These are phyloP conservation scores for Cicer bijugum DNA, from an alignment of 306 rosid species.

Conservation along the genomic window DNA sequence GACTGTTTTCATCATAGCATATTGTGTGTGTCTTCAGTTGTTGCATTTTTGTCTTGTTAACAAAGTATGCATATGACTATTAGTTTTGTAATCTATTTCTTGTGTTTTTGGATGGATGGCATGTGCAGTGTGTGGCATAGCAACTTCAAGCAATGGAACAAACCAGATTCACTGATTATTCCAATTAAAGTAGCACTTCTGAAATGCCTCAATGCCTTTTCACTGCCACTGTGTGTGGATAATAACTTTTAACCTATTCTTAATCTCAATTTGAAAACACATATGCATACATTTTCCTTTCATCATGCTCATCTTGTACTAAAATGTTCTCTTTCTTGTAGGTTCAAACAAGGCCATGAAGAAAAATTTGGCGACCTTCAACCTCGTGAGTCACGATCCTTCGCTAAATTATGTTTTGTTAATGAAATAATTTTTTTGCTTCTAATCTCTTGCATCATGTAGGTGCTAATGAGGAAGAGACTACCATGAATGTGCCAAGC, in stretches of 20 bases:
- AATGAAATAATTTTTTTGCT: constrained; percentile 7
- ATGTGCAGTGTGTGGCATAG: constrained; percentile 69
- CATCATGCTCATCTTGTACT: constrained; percentile 29
- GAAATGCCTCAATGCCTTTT: constrained; percentile 52
- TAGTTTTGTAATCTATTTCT: constrained; percentile 17
- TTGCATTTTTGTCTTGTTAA: not conserved
- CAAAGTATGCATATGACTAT: not conserved
- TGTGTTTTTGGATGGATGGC: constrained; percentile 44
- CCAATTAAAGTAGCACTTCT: constrained; percentile 55
- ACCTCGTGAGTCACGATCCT: constrained; percentile 56
- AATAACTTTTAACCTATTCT: constrained; percentile 27
- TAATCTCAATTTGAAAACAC: constrained; percentile 23
- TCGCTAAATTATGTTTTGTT: not conserved
- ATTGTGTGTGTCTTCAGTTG: constrained; percentile 7
- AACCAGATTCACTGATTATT: constrained; percentile 43
- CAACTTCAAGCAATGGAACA: constrained; percentile 49
- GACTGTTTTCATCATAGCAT: not conserved
- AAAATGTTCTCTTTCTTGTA: constrained; percentile 51
- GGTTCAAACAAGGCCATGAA: constrained; percentile 51
- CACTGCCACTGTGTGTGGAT: constrained; percentile 56
- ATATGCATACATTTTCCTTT: constrained; percentile 21
- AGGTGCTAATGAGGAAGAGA: constrained; percentile 54
- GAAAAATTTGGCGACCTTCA: constrained; percentile 48
- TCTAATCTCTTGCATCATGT: constrained; percentile 38
- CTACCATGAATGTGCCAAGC: constrained; percentile 35